Evolutionary conservation across 2,329 filamentous ascomycete species (phyloP), one percentile per base, ranked within the genome.

Genomic region (Raffaelea deltoideospora): DNA sequence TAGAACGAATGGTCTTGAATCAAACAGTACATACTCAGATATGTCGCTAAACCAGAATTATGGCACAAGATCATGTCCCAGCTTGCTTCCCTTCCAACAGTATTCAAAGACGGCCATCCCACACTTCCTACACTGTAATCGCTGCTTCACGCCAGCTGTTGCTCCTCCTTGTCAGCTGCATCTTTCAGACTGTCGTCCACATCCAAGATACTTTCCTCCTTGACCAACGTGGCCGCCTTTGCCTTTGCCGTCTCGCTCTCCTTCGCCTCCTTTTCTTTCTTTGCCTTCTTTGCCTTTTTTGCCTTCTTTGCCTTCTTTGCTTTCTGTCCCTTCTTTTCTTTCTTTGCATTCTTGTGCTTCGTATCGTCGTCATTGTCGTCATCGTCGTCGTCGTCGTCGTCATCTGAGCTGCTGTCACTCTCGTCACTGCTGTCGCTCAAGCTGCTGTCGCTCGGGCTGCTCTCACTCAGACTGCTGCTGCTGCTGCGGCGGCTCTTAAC

Each of bases 361-460:
- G 11, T 30, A n/a, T 34, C 19, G 2, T 34, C 31, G 5, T 48
- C 43, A 4, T 37, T 39, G 35, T 41, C 43, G 6, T 41, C 37
- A 18, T 39, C 22, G 37, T 35, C 31, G 28, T 33, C 34, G n/a
- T 38, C 30, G 11, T n/a, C n/a, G n/a, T n/a, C n/a, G 28, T 20
- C 3, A 29, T 34, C 40, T 28, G 42, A 33, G 35, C 35, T 33
- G 18, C 27, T 31, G 17, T 43, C 32, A 10, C 39, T 37, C 8
- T 28, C 35, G 10, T 43, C 39, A 26, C 38, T 39, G 21, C 31
- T 35, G 29, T 39, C 41, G 23, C 31, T 35, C 22, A n/a, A n/a
- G n/a, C n/a, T n/a, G n/a, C 10, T 41, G 56, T 61, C 60, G 23
- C 65, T 56, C 11, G 43, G 15, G 9, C n/a, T 26, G 8, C 23